These are phyloP conservation scores for Lachnum nothofagi DNA, from an alignment of 2,329 filamentous ascomycete species.

Conservation along the genomic window DNA sequence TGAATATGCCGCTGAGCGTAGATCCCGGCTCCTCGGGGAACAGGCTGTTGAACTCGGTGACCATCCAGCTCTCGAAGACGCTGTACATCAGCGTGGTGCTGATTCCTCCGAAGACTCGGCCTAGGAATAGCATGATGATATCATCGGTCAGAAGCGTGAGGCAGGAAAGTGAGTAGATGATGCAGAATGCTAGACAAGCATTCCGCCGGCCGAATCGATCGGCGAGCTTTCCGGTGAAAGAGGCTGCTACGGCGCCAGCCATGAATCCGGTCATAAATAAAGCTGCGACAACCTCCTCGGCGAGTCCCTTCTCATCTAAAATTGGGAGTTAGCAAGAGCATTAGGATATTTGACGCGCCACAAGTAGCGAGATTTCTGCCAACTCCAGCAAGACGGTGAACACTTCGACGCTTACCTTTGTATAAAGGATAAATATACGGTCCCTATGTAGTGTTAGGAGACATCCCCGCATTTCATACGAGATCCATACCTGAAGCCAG, in stretches of 20 bases:
- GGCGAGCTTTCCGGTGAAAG: conserved; percentile 24
- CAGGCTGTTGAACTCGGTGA: conserved; percentile 48
- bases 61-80: conserved; percentile 59
- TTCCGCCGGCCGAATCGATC: conserved; percentile 35
- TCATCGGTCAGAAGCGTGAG: conserved; percentile 43
- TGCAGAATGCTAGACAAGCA: conserved; percentile 52
- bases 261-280: conserved; percentile 27
- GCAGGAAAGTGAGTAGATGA: conserved; percentile 47
- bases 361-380: too few species aligned
- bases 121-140: conserved; percentile 43
- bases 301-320: conserved; percentile 22
- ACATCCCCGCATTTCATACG: not conserved
- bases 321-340: not conserved
- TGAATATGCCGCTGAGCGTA: conserved; percentile 47
- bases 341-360: not conserved
- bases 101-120: conserved; percentile 50
- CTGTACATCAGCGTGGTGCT: conserved; percentile 54
- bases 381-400: too few species aligned
- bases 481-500: conserved; percentile 41
- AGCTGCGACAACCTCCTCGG: conserved; percentile 23
- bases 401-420: conserved; percentile 16
- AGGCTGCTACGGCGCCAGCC: conserved; percentile 24
- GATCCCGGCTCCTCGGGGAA: conserved; percentile 36
- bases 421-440: conserved; percentile 29
- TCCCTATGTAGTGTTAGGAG: conserved; percentile 10